Evolutionary conservation across 148 eudicot species (phyloP), one percentile per base, ranked within the genome.

Genomic region (Limonium bicolor): DNA sequence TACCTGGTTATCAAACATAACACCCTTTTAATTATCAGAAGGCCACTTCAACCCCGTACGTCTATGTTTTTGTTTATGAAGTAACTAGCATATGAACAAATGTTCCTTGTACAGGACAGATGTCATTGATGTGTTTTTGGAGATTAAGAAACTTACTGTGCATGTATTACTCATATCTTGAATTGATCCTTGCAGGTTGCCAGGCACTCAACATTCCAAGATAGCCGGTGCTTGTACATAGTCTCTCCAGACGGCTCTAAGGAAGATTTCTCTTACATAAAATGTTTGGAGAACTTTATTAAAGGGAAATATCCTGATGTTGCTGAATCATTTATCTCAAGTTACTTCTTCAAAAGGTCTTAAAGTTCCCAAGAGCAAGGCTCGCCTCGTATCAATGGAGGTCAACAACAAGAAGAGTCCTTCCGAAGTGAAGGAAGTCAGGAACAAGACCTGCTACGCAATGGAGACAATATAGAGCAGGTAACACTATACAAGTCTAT

Each of bases 341-440:
- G 24, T 25, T 41, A 41, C 46, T 41, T n/a, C 39, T 80, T 80
- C 50, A 60, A 29, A 46, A 77, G 54, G 68, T 66, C 47, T 6
- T 76, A 63, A 2, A 51, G 66, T 25, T 15, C 7, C 17, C 20
- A 3, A 19, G 50, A 46, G 18, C 46, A 41, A 41, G 46, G 17
- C 16, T 30, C 33, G 4, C 50, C 56, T 20, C 7, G 22, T 6
- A 39, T 19, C 22, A 41, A 42, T 16, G 40, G 54, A 20, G 40
- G 40, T 10, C 46, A 46, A 47, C 52, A 46, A 28, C 50, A 46
- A 7, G n/a, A n/a, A n/a, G 41, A 36, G 12, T 21, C 41, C 19
- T n/a, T n/a, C n/a, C 4, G 14, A 19, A 36, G 7, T 36, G 41
- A 21, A 2, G 20, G 41, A 15, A 12, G 4, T 16, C 41, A 14